These are phyloP conservation scores for Dipteronia dyeriana DNA, from an alignment of 345 rosid genomes.

Conservation along the genomic window DNA sequence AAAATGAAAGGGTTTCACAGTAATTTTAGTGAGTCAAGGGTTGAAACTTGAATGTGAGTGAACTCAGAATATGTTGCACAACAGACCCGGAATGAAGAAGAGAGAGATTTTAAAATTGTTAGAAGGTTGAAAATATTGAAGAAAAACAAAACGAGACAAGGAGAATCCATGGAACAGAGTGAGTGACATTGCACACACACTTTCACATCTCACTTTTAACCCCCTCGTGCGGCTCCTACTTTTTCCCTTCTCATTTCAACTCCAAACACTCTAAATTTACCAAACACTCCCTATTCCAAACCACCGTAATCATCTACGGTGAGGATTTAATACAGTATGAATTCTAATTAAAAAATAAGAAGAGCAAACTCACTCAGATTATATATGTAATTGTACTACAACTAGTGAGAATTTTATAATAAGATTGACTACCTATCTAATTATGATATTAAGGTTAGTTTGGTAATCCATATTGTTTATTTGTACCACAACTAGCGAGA, in stretches of 20 bases:
- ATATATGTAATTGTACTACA: too few species aligned
- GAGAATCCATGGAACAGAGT: constrained; percentile 19
- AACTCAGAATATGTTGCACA: background rate
- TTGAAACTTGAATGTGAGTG: background rate
- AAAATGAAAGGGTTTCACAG: too few species aligned
- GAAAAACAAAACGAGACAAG: background rate
- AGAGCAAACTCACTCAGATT: too few species aligned
- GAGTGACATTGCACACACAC: background rate
- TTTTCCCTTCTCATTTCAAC: background rate
- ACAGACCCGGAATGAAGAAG: background rate
- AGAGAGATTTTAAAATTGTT: background rate
- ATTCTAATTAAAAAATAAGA: too few species aligned
- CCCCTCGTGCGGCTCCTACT: constrained; percentile 20
- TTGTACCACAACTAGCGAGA: too few species aligned
- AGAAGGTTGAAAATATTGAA: background rate
- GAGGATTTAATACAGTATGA: too few species aligned
- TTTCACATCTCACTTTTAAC: constrained; percentile 6
- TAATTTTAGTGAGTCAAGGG: background rate
- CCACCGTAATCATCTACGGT: too few species aligned
- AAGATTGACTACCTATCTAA: too few species aligned
- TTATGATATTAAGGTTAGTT: too few species aligned
- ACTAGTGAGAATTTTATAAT: too few species aligned
- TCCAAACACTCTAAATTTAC: background rate
- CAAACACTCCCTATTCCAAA: background rate
- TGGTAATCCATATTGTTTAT: too few species aligned